Evolutionary conservation across 78 protist species (phyloP).

Genomic region (Dictyostelium citrinum): DNA sequence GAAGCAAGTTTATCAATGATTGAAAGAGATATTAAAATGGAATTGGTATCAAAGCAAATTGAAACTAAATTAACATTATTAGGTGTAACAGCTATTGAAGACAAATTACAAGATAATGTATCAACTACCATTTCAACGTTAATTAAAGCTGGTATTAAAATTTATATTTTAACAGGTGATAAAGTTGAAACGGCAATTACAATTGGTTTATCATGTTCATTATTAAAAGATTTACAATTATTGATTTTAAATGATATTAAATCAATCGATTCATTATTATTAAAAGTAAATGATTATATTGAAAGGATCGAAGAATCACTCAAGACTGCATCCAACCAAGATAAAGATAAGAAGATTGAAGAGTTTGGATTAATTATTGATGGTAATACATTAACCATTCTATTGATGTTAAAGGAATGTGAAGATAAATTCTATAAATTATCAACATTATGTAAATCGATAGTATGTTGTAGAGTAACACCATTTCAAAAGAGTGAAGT

Average conservation of each 20-base stretch:
- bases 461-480: slow-evolving; percentile 92
- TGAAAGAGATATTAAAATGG: slow-evolving; percentile 22
- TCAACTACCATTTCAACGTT: slow-evolving; percentile 83
- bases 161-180: slow-evolving; percentile 99
- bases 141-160: slow-evolving; percentile 82
- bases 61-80: slow-evolving; percentile 81
- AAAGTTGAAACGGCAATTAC: slow-evolving; percentile 97
- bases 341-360: no score
- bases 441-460: slow-evolving; percentile 60
- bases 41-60: slow-evolving; percentile 47
- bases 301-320: not conserved
- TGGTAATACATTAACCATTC: slow-evolving; percentile 35
- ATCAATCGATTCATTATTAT: not conserved
- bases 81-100: slow-evolving; percentile 95
- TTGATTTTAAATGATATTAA: slow-evolving; percentile 15
- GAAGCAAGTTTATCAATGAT: slow-evolving; percentile 53
- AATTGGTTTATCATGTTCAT: slow-evolving; percentile 87
- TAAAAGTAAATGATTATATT: not conserved
- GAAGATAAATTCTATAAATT: slow-evolving; percentile 52
- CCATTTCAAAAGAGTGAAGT: slow-evolving; percentile 90
- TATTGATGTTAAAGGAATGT: not conserved
- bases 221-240: slow-evolving; percentile 10
- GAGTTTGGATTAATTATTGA: slow-evolving; percentile 55
- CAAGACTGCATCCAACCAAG: no score
- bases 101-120: slow-evolving; percentile 94